Evolutionary conservation across 1,284 basidiomycete species (phyloP).

Genomic region (Vanrija humicola): DNA sequence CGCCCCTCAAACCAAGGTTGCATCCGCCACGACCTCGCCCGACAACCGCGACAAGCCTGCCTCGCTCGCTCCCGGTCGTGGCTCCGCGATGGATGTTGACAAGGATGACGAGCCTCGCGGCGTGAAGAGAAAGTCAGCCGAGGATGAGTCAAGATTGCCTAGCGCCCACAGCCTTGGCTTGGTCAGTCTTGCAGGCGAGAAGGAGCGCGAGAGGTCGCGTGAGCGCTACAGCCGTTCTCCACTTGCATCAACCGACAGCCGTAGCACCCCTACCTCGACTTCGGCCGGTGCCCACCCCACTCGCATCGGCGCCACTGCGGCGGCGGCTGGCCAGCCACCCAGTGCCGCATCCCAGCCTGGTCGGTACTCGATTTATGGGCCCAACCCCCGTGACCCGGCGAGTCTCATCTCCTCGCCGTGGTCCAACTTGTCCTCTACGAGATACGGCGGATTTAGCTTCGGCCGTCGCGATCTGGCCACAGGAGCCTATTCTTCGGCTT

Average conservation of each 20-base stretch:
- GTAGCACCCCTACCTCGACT: slow-evolving; percentile 4
- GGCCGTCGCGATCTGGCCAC: slow-evolving; percentile 27
- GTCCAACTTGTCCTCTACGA: slow-evolving; percentile 20
- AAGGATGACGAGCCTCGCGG: slow-evolving; percentile 33
- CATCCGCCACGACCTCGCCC: slow-evolving; percentile 17
- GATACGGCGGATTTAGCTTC: slow-evolving; percentile 29
- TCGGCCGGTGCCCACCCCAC: slow-evolving; percentile 1
- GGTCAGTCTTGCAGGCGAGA: slow-evolving; percentile 21
- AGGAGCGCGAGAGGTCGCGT: slow-evolving; percentile 27
- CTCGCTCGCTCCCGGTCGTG: slow-evolving; percentile 10
- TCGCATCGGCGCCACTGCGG: neutral
- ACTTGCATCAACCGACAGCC: slow-evolving; percentile 15
- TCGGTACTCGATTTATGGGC: slow-evolving; percentile 43
- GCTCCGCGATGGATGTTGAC: slow-evolving; percentile 25
- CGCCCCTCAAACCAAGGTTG: slow-evolving; percentile 34
- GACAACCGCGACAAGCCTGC: slow-evolving; percentile 27
- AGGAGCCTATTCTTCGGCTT: neutral
- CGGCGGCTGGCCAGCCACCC: neutral
- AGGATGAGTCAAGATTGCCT: slow-evolving; percentile 29
- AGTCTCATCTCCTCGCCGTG: slow-evolving; percentile 27
- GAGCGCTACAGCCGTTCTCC: slow-evolving; percentile 36
- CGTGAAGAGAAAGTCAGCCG: slow-evolving; percentile 38
- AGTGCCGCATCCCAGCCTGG: slow-evolving; percentile 3
- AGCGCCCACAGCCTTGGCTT: slow-evolving; percentile 27
- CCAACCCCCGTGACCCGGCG: slow-evolving; percentile 29